Evolutionary conservation across 805 yeast species (phyloP).

Genomic region (Starmerella davenportii): DNA sequence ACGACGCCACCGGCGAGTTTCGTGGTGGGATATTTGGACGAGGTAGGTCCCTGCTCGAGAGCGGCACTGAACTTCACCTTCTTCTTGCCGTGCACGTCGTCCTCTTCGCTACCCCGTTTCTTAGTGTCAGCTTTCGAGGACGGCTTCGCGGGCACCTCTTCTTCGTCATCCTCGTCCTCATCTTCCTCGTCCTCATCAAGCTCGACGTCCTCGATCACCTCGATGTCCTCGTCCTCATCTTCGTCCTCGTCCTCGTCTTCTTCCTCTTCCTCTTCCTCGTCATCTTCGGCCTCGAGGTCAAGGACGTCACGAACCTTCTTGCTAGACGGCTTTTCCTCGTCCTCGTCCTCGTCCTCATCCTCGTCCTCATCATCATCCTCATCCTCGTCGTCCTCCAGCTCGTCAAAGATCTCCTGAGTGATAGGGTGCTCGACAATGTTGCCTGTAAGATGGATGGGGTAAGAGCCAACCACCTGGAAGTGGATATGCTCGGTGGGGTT

Average conservation of each 20-base stretch:
- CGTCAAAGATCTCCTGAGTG: conserved; percentile 43
- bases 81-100: conserved; percentile 32
- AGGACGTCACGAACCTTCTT: conserved; percentile 12
- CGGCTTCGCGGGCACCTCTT: conserved; percentile 6
- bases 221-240: conserved; percentile 23
- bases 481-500: conserved; percentile 84
- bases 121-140: conserved; percentile 12
- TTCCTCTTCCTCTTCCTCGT: conserved; percentile 30
- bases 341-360: conserved; percentile 19
- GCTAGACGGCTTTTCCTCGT: conserved; percentile 16
- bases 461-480: conserved; percentile 92
- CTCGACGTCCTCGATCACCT: conserved; percentile 26
- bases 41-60: conserved; percentile 87
- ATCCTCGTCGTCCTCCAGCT: conserved; percentile 31
- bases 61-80: conserved; percentile 78
- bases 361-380: conserved; percentile 26
- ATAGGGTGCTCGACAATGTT: conserved; percentile 93
- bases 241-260: conserved; percentile 31
- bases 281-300: conserved; percentile 29
- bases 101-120: conserved; percentile 19
- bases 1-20: conserved; percentile 84
- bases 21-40: conserved; percentile 34
- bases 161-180: conserved; percentile 22
- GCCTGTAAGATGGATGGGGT: conserved; percentile 81
- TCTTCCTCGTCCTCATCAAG: conserved; percentile 25